These are phyloP conservation scores for Solanum chiquidenum DNA, from an alignment of 257 asterid species.

Conservation along the genomic window DNA sequence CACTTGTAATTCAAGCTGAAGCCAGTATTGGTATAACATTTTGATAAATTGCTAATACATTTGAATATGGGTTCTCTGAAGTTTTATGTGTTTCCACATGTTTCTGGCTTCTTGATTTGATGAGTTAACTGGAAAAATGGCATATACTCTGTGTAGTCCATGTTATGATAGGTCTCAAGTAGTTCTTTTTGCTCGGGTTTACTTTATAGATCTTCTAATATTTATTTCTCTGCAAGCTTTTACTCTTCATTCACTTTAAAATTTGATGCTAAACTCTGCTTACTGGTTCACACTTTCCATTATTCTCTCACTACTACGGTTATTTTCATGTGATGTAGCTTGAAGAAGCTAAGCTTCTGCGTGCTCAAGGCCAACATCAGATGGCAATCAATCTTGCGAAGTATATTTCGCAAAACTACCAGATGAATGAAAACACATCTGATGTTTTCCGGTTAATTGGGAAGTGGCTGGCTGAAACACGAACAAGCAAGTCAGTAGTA, in stretches of 20 bases:
- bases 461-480: constrained; percentile 95
- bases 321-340: constrained; percentile 35
- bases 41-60: background rate
- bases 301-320: background rate
- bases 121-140: background rate
- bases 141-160: background rate
- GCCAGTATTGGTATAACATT: background rate
- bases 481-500: constrained; percentile 83
- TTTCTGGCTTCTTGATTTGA: background rate
- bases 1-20: background rate
- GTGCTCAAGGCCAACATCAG: constrained; percentile 95
- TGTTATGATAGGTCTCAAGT: background rate
- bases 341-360: constrained; percentile 96
- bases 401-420: constrained; percentile 58
- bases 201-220: background rate
- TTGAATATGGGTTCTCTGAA: background rate
- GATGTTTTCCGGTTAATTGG: constrained; percentile 89
- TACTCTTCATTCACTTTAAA: background rate
- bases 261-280: background rate
- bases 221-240: background rate
- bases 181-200: background rate
- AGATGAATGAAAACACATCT: constrained; percentile 45
- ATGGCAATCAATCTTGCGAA: constrained; percentile 93
- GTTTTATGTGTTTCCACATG: background rate
- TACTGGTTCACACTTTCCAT: background rate